phyloP scores from a whole-genome alignment of 768 basidiomycete species.

The Naganishia vaughanmartiniae region DNA sequence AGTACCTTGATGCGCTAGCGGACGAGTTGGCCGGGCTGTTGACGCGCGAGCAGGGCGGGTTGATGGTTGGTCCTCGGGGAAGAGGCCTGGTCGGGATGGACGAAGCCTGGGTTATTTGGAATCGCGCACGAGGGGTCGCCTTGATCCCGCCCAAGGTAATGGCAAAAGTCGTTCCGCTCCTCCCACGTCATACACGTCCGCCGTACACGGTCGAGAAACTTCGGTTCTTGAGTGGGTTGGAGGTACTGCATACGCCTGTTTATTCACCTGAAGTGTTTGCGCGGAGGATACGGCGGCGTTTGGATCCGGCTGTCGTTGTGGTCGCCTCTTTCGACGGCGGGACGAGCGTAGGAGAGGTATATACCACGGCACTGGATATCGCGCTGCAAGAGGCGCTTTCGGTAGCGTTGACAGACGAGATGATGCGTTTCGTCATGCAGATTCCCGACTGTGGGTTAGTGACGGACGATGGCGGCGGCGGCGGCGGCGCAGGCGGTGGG shows the following conservation, averaged over 20 bases:
- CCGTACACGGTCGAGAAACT: slow-evolving; percentile 61
- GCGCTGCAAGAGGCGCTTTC: slow-evolving; percentile 69
- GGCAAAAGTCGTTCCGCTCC: slow-evolving; percentile 67
- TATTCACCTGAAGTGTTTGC: slow-evolving; percentile 70
- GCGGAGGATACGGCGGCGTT: slow-evolving; percentile 53
- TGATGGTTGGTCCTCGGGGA: slow-evolving; percentile 63
- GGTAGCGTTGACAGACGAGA: slow-evolving; percentile 70
- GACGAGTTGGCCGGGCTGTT: slow-evolving; percentile 75
- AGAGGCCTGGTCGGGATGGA: slow-evolving; percentile 82
- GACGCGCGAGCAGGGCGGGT: slow-evolving; percentile 54
- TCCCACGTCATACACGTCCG: slow-evolving; percentile 66
- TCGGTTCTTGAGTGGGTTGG: slow-evolving; percentile 69
- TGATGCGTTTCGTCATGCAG: slow-evolving; percentile 70
- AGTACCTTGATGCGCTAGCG: slow-evolving; percentile 76
- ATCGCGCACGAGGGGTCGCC: slow-evolving; percentile 85
- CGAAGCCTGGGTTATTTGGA: slow-evolving; percentile 95
- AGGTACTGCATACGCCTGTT: slow-evolving; percentile 77
- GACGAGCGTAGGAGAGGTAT: not conserved
- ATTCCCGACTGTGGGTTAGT: slow-evolving; percentile 63
- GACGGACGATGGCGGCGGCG: slow-evolving; percentile 64
- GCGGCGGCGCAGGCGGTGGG: slow-evolving; percentile 48
- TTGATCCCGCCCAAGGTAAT: slow-evolving; percentile 86
- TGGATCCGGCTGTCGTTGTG: not conserved
- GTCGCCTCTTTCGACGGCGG: not conserved
- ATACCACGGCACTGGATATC: slow-evolving; percentile 58